Percentiles rank a stretch among this genome's conserved stretches.
Conservation (phyloP, 768 basidiomycete genomes). For the Pleurotus salmoneostramineus region DNA sequence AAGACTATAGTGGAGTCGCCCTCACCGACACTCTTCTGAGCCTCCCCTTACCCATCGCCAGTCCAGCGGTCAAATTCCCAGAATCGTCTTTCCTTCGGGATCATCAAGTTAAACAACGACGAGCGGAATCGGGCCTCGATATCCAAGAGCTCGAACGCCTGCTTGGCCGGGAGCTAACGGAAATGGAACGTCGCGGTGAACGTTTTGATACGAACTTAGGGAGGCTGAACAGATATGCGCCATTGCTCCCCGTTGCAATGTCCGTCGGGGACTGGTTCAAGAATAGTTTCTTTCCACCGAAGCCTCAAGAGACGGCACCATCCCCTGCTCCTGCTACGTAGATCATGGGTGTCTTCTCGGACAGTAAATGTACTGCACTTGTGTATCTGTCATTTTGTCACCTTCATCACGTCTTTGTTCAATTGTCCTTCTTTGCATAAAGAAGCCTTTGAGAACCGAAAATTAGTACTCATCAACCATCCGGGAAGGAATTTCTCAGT, state of each 20-base stretch:
- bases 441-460: too few species aligned
- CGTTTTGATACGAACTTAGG: neutral
- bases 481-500: too few species aligned
- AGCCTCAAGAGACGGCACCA: neutral
- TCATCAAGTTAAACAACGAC: too few species aligned
- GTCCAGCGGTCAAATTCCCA: neutral
- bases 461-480: too few species aligned
- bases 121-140: neutral
- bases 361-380: too few species aligned
- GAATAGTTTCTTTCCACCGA: neutral
- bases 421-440: too few species aligned
- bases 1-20: too few species aligned
- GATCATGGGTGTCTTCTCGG: too few species aligned
- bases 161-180: neutral
- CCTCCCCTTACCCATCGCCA: neutral
- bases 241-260: neutral
- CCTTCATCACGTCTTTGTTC: too few species aligned
- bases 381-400: too few species aligned
- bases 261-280: neutral
- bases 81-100: too few species aligned
- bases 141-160: slow-evolving; percentile 3
- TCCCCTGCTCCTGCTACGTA: too few species aligned
- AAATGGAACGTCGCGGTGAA: neutral
- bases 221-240: neutral
- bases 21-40: neutral